phyloP scores from a whole-genome alignment of 257 asterid genomes.

The Przewalskia tangutica region DNA sequence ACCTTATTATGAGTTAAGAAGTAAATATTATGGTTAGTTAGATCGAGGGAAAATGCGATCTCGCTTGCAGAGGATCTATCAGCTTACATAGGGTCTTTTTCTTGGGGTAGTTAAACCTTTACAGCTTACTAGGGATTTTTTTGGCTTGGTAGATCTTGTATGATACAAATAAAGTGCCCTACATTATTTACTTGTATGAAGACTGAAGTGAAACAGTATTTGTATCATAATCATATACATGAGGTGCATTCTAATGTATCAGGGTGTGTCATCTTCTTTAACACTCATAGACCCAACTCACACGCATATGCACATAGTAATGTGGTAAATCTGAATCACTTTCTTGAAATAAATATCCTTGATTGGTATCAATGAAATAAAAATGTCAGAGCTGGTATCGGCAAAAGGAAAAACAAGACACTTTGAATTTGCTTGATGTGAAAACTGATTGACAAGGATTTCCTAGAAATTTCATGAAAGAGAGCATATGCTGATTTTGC shows the following conservation, averaged over 20 bases:
- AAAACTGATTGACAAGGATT: not conserved
- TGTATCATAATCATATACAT: not conserved
- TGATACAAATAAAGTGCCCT: not conserved
- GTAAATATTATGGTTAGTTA: not conserved
- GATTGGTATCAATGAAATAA: not conserved
- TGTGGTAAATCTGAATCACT: not conserved
- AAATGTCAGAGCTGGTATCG: not conserved
- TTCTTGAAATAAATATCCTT: not conserved
- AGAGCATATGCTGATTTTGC: constrained; percentile 19
- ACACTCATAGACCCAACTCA: not conserved
- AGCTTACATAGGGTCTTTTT: not conserved
- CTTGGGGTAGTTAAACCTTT: not conserved
- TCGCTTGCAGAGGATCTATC: not conserved
- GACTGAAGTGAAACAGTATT: not conserved
- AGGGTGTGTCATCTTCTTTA: not conserved
- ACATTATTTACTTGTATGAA: not conserved
- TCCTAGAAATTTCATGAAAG: not conserved
- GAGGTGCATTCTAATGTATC: not conserved
- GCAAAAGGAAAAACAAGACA: not conserved
- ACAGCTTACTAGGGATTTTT: not conserved
- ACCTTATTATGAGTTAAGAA: not conserved
- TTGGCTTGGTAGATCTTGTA: not conserved
- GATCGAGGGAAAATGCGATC: not conserved
- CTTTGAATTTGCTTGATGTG: not conserved
- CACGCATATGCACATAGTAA: not conserved